A percentile compares a stretch with the other conserved stretches of the same genome.
phyloP scores from a whole-genome alignment of 345 rosid genomes.

The Brassica cretica region DNA sequence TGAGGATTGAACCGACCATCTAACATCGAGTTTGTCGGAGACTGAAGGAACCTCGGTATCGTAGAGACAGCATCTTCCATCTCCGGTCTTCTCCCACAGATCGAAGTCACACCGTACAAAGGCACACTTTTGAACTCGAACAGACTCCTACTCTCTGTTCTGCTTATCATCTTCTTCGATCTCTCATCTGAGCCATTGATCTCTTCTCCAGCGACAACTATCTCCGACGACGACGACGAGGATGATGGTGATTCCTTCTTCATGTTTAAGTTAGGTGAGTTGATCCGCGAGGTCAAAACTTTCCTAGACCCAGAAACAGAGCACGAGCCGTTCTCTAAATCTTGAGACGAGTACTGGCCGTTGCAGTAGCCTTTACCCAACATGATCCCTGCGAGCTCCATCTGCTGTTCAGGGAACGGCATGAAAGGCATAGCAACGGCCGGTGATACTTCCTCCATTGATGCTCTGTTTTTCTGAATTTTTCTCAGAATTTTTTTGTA shows the following conservation, averaged over 20 bases:
- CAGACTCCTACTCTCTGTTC: conserved; percentile 47
- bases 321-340: conserved; percentile 41
- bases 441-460: conserved; percentile 59
- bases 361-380: conserved; percentile 48
- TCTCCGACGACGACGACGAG: conserved; percentile 32
- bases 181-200: conserved; percentile 30
- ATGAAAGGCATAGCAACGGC: conserved; percentile 50
- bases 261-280: conserved; percentile 39
- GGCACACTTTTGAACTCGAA: conserved; percentile 46
- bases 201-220: conserved; percentile 26
- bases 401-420: conserved; percentile 42
- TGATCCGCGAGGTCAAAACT: conserved; percentile 31
- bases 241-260: conserved; percentile 51
- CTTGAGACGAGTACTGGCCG: conserved; percentile 35
- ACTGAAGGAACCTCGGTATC: conserved; percentile 52
- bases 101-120: conserved; percentile 64
- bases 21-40: conserved; percentile 38
- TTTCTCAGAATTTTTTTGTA: neutral
- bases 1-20: conserved; percentile 39
- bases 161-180: conserved; percentile 38
- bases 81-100: conserved; percentile 70
- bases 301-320: conserved; percentile 40
- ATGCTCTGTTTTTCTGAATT: neutral
- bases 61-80: conserved; percentile 80
- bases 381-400: conserved; percentile 46